phyloP scores from a whole-genome alignment of 2,329 filamentous ascomycete species.

The Xylaria sp. region DNA sequence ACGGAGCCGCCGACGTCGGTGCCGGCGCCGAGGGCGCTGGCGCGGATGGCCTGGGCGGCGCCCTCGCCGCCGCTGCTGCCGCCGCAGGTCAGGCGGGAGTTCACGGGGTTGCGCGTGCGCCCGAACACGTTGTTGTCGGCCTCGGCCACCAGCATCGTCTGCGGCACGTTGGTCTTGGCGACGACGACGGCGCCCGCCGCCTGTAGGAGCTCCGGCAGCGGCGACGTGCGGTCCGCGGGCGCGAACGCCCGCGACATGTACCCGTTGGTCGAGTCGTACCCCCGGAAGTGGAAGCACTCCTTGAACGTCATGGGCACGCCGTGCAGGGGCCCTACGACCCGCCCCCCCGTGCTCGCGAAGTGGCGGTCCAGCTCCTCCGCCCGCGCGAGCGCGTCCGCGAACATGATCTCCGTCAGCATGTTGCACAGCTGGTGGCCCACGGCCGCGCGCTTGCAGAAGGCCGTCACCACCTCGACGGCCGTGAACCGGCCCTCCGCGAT shows the following conservation, averaged over 20 bases:
- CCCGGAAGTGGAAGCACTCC: constrained; percentile 35
- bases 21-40: constrained; percentile 30
- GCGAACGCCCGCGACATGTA: constrained; percentile 30
- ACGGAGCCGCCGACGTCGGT: constrained; percentile 33
- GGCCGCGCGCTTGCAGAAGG: constrained; percentile 53
- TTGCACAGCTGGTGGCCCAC: constrained; percentile 49
- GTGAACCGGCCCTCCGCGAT: constrained; percentile 28
- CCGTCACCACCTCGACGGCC: constrained; percentile 35
- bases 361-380: constrained; percentile 44
- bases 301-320: constrained; percentile 53
- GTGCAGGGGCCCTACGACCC: constrained; percentile 52
- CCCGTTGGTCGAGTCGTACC: constrained; percentile 35
- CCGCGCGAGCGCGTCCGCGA: constrained; percentile 42
- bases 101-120: constrained; percentile 28
- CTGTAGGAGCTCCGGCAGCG: constrained; percentile 21
- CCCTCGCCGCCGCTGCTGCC: constrained; percentile 33
- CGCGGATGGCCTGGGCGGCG: constrained; percentile 26
- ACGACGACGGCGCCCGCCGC: constrained; percentile 27
- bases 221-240: constrained; percentile 23
- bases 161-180: constrained; percentile 30
- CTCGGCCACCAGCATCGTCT: constrained; percentile 31
- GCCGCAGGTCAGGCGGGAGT: constrained; percentile 24
- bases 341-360: constrained; percentile 39
- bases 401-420: constrained; percentile 46
- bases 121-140: constrained; percentile 31